Base-by-base conservation (phyloP, 805 yeast genomes). In the Starmerella sp. region DNA sequence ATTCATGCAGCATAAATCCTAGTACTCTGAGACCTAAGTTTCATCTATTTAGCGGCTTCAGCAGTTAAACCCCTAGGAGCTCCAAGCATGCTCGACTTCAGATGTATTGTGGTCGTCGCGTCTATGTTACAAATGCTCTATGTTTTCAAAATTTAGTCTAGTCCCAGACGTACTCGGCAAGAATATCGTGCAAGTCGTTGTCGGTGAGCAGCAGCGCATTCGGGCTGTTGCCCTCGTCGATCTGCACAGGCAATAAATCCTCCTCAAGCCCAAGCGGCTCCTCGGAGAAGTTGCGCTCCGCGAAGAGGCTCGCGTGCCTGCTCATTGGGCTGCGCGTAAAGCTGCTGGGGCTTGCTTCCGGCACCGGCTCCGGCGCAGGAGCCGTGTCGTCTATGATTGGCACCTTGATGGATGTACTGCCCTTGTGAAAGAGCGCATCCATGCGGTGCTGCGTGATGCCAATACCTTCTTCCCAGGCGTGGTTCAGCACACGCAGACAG, bases 401-500 rank as follows among this genome's bases (percentile, higher is more conserved):
- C 5, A 57, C 29, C 4, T 32, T 14, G n/a, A 57, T 22, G 2
- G 48, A 11, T 3, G 60, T 57, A 14, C 57, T 53, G 30, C 69
- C 70, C 58, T 60, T 62, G 60, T 68, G 65, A 41, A 68, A 67
- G 13, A 67, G 61, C 2, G 67, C 57, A 31, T 67, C 70, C 64
- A 67, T 63, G 6, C 70, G 54, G 50, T 64, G 60, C 3, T 63
- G 60, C 1, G 71, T 71, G 10, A 67, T 56, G n/a, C 71, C 70
- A 30, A 70, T 60, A 30, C 71, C 71, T 54, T 67, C 71, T 47
- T 63, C 69, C 72, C 72, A 68, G 0, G 68, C 66, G 41, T 66
- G 67, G 37, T 63, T 60, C 30, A 68, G 53, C 1, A 65, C 65
- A 32, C 69, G 62, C 35, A 68, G 36, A 10, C 69, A 65, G 62